Base-by-base conservation (phyloP, 805 yeast genomes). In the Yarrowia sp. region DNA sequence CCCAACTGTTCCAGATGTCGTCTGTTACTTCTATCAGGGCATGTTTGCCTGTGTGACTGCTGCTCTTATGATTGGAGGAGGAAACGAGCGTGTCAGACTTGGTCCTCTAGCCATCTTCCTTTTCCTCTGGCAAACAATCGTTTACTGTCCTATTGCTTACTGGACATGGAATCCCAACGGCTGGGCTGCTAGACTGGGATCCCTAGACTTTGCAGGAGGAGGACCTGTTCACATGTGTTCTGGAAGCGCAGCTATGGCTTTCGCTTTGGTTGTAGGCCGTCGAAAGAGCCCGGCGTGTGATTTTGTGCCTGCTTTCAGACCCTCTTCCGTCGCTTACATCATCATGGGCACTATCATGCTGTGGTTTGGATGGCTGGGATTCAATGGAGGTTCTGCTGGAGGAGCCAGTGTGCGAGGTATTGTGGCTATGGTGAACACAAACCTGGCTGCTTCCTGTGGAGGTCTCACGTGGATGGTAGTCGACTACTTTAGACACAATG, bases 281-380 rank as follows among this genome's bases (percentile, higher is more conserved):
- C 90, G 99, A 83, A 22, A 42, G 10, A 10, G 22, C 2, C 63
- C 63, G 0, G 63, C 40, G 2, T 56, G 63, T 4, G 63, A 42
- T 48, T 10, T 56, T 2, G 48, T 56, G 9, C 53, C 53, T 3
- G 97, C 92, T 77, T 83, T 83, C 11, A 91, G 88, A 81, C 98
- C 99, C 49, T 98, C 94, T 77, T 89, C 95, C 16, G 97, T 94
- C 48, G 86, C 97, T 8, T 86, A 92, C 61, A 91, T 92, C 69
- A 97, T 93, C 16, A 80, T 95, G 70, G 99, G 99, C 69, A 92
- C 98, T 26, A 89, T 91, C 12, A 90, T 95, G 83, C 85, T 94
- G 74, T 94, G 98, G 97, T 92, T 94, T 75, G 99, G 98, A 38
- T 95, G 99, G 99, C 92, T 92, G 76, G 98, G 97, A 42, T 95